A percentile compares a stretch with the other conserved stretches of the same genome.
These are phyloP conservation scores for Brettanomyces sp. DNA, from an alignment of 805 yeast genomes.

Conservation along the genomic window DNA sequence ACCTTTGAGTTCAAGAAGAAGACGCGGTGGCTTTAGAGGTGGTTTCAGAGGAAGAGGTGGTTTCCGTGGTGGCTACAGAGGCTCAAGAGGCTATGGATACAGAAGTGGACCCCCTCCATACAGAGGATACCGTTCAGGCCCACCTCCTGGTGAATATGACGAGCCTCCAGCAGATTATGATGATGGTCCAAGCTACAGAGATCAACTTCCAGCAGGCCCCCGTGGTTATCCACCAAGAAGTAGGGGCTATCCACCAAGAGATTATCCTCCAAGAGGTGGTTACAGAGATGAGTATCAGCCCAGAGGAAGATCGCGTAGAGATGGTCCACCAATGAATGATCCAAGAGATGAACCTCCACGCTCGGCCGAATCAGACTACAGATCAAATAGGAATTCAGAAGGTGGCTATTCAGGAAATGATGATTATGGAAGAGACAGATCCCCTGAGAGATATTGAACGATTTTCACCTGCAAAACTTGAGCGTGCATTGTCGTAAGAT, in stretches of 20 bases:
- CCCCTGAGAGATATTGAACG: constrained; percentile 62
- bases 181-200: constrained; percentile 14
- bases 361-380: constrained; percentile 22
- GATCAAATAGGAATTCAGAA: constrained; percentile 21
- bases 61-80: constrained; percentile 5
- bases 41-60: constrained; percentile 34
- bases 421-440: constrained; percentile 59
- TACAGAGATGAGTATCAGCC: constrained; percentile 21
- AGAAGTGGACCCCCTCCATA: constrained; percentile 17
- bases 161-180: constrained; percentile 3
- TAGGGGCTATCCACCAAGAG: constrained; percentile 21
- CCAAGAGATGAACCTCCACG: constrained; percentile 19
- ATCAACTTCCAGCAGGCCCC: constrained; percentile 12
- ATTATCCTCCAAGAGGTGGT: constrained; percentile 9
- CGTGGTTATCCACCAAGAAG: constrained; percentile 19
- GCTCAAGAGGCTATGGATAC: constrained; percentile 13
- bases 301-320: constrained; percentile 25
- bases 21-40: constrained; percentile 30
- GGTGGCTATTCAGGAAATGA: constrained; percentile 26
- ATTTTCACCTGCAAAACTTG: background rate
- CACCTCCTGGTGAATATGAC: constrained; percentile 13
- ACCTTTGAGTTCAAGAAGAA: constrained; percentile 34
- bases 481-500: too few species aligned
- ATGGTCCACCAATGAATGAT: constrained; percentile 16
- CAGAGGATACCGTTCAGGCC: constrained; percentile 22